These are phyloP conservation scores for Heliocybe sulcata DNA, from an alignment of 1,284 basidiomycete genomes.

Conservation along the genomic window DNA sequence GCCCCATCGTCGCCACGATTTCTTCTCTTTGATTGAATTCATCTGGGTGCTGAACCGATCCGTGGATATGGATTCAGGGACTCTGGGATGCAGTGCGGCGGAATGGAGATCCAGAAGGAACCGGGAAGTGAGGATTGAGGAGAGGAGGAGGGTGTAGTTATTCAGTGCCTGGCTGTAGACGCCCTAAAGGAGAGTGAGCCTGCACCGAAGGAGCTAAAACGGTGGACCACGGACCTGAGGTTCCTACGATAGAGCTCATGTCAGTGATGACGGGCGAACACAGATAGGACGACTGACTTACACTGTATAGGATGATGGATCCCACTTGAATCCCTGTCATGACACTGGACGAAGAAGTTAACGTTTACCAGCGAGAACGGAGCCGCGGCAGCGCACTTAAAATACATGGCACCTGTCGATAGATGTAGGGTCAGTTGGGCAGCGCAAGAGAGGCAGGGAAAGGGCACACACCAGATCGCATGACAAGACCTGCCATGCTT, in stretches of 20 bases:
- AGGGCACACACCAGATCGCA: background rate
- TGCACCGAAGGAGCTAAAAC: background rate
- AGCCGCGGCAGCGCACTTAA: background rate
- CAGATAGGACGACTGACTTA: background rate
- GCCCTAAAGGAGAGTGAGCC: background rate
- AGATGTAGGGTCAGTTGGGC: background rate
- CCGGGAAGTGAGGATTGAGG: background rate
- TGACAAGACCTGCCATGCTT: background rate
- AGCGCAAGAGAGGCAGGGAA: too few species aligned
- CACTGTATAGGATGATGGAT: background rate
- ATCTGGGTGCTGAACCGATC: background rate
- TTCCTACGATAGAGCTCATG: background rate
- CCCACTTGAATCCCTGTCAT: background rate
- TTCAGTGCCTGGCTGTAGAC: constrained; percentile 1
- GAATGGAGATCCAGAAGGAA: constrained; percentile 1
- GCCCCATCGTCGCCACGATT: background rate
- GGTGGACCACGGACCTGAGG: background rate
- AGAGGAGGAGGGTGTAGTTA: constrained; percentile 1
- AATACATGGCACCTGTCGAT: background rate
- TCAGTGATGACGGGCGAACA: background rate
- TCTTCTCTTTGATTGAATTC: background rate
- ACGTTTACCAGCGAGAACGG: background rate
- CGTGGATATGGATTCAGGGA: background rate
- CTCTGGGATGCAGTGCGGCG: background rate
- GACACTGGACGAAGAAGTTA: background rate